Base-by-base conservation (phyloP, 2,329 filamentous ascomycete species). In the Aspergillus sp. region DNA sequence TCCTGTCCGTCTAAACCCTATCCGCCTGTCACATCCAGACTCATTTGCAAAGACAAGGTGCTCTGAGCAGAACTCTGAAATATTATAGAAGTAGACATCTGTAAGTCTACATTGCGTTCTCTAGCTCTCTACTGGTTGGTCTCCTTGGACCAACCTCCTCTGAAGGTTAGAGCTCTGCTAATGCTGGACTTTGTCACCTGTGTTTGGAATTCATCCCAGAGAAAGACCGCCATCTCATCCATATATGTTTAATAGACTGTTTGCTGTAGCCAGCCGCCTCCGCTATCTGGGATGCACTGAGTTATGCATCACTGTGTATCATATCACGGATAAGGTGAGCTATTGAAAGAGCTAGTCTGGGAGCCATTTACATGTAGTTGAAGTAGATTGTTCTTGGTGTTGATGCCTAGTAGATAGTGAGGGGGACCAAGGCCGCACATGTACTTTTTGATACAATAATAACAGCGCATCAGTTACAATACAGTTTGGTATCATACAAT, bases 121-220 rank as follows among this genome's bases (percentile, higher is more conserved):
- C 60, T 56, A 43, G 67, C 58, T 44, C 67, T 55, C 35, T 56
- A 56, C n/a, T 59, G 55, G 35, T 51, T 44, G 10, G 45, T 52
- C 50, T 70, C 69, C 50, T 60, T 63, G 1, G 56, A 60, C 62
- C 60, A 68, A n/a, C 53, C 50, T n/a, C n/a, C n/a, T n/a, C 52
- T 50, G 4, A 49, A 50, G 13, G 51, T 45, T 22, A 66, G 51
- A 4, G 54, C 49, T 44, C 57, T 54, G 42, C 60, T 57, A 46
- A 66, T 63, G 43, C 49, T 55, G 17, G 20, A 46, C 15, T 39
- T 43, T 3, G 51, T 48, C 2, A 59, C 49, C 17, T 38, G 54
- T 17, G 50, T 44, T 0, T 54, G 52, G 42, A 61, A 63, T 38
- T 59, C 50, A 39, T 43, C 37, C 15, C 22, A 43, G 2, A 43